Evolutionary conservation across 2,329 filamentous ascomycete genomes (phyloP).

Genomic region (Ophiostoma montium): DNA sequence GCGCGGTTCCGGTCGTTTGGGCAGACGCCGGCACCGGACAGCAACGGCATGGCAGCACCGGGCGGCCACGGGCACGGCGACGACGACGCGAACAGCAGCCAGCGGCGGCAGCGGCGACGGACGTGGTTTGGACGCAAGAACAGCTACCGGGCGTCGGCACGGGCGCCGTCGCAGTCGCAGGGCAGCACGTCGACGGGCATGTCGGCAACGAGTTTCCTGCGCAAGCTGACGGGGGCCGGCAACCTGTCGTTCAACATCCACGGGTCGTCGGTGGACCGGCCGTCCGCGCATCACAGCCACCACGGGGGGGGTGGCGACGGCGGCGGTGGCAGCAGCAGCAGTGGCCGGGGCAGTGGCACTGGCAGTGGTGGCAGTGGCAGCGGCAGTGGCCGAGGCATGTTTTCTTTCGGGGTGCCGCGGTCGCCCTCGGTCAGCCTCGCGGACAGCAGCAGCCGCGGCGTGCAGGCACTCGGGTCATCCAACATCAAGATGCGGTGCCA

Average conservation of each 20-base stretch:
- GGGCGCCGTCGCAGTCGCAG: slow-evolving; percentile 52
- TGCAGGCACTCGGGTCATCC: slow-evolving; percentile 50
- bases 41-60: too few relatives aligned
- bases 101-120: slow-evolving; percentile 31
- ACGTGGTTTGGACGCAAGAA: slow-evolving; percentile 51
- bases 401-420: slow-evolving; percentile 28
- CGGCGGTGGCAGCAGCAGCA: too few relatives aligned
- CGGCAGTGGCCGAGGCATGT: slow-evolving; percentile 14
- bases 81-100: slow-evolving; percentile 28
- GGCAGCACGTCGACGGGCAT: slow-evolving; percentile 49
- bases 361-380: slow-evolving; percentile 20
- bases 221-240: slow-evolving; percentile 53
- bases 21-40: slow-evolving; percentile 32
- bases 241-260: slow-evolving; percentile 68
- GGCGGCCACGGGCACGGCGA: slow-evolving; percentile 14
- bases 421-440: slow-evolving; percentile 44
- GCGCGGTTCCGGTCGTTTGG: slow-evolving; percentile 60
- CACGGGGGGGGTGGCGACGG: too few relatives aligned
- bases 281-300: too few relatives aligned
- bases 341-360: slow-evolving; percentile 33
- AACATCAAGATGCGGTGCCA: slow-evolving; percentile 83
- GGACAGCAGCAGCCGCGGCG: slow-evolving; percentile 32
- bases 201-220: slow-evolving; percentile 64
- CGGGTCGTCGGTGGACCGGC: slow-evolving; percentile 56
- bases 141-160: slow-evolving; percentile 48